Evolutionary conservation across 768 basidiomycete genomes (phyloP).

Genomic region (Cyclocybe aegerita): DNA sequence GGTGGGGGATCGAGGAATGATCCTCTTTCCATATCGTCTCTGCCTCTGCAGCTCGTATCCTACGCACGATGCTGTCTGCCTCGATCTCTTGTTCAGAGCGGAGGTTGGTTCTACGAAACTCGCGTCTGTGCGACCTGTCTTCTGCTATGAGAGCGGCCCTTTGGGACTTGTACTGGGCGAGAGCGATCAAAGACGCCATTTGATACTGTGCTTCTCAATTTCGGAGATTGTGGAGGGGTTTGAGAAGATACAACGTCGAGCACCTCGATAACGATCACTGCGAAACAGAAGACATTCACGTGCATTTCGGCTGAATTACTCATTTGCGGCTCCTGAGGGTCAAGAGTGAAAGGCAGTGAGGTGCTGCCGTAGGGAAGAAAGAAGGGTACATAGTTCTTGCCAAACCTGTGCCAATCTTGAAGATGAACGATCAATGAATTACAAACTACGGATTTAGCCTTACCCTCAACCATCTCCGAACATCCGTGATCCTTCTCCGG

Average conservation of each 20-base stretch:
- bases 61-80: slow-evolving; percentile 58
- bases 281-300: background rate
- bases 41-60: slow-evolving; percentile 55
- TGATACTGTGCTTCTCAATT: background rate
- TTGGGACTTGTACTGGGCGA: slow-evolving; percentile 29
- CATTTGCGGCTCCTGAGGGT: no score
- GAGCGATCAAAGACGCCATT: background rate
- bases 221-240: background rate
- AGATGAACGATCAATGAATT: no score
- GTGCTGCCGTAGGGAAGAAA: no score
- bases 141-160: slow-evolving; percentile 35
- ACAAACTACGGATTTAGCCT: no score
- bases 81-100: slow-evolving; percentile 38
- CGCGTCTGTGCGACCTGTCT: slow-evolving; percentile 54
- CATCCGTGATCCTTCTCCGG: no score
- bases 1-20: slow-evolving; percentile 51
- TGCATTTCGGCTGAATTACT: no score
- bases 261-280: background rate
- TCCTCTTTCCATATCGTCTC: slow-evolving; percentile 58
- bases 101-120: slow-evolving; percentile 30
- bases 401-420: no score
- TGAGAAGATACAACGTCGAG: background rate
- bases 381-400: no score
- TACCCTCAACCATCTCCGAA: no score
- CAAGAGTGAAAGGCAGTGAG: no score